Base-by-base conservation (phyloP, 2,329 filamentous ascomycete species). In the Fonsecaea pugnacius region DNA sequence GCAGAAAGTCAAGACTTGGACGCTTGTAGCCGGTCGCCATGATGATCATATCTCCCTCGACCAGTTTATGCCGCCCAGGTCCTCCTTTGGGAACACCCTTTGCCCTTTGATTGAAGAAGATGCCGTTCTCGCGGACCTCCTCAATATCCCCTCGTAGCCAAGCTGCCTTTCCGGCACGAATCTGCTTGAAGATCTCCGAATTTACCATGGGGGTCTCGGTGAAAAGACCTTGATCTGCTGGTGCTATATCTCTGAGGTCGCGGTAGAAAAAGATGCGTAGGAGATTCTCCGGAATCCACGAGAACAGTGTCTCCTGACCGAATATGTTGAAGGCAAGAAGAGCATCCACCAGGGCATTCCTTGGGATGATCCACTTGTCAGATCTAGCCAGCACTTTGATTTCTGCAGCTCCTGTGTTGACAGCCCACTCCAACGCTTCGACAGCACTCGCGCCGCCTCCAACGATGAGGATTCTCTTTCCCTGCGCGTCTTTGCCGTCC, bases 121-220 rank as follows among this genome's bases (percentile, higher is more conserved):
- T 84, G 1, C 90, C 90, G 0, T 79, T 77, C 24, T 87, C 81
- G 6, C 84, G 82, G 66, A 93, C 87, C 12, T 80, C 80, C 38
- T 89, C 78, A 68, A 95, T 91, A 72, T 96, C 92, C 63, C 91
- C 91, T 12, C 91, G 88, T 0, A 95, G 79, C 92, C 92, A 96
- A 67, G 89, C 85, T 0, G 90, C 91, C 69, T 86, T 84, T 10
- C 90, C 90, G 1, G 81, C 78, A 18, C 91, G 88, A 35, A 96
- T 85, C 71, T 90, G 89, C 54, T 90, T 81, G 76, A 96, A 89
- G 1, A 96, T 84, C 52, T 92, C 88, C 16, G 88, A 89, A 76
- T 95, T 96, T 27, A 95, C 90, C 90, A 95, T 94, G 0, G 91
- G 91, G 0, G 91, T 96, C 58, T 91, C 89, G 32, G 84, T 92